A percentile compares a stretch with the other conserved stretches of the same genome.
Evolutionary conservation across 345 rosid genomes (phyloP).

Genomic region (Brassica juncea): DNA sequence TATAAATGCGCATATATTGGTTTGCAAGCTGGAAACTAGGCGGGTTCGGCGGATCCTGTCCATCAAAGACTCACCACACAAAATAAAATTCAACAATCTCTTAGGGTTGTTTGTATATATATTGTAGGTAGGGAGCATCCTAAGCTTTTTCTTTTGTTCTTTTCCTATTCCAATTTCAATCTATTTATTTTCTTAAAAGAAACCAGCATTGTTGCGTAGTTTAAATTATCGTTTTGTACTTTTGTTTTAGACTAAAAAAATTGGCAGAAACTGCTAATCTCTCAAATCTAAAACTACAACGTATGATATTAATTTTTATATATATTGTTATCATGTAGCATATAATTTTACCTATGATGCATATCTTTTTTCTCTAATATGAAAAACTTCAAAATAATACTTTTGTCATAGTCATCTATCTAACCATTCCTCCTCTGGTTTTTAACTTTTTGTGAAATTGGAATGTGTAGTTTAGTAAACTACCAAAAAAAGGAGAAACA

Average conservation of each 20-base stretch:
- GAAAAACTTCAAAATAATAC: not conserved
- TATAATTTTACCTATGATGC: not conserved
- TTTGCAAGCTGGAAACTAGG: slow-evolving; percentile 59
- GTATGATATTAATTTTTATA: not conserved
- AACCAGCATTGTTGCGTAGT: not conserved
- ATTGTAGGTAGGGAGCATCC: slow-evolving; percentile 38
- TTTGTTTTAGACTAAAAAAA: not conserved
- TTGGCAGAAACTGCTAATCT: not conserved
- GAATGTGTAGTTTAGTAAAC: not conserved
- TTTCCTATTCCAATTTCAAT: slow-evolving; percentile 22
- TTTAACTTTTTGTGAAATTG: not conserved
- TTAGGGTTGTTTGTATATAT: slow-evolving; percentile 44
- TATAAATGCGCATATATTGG: slow-evolving; percentile 26
- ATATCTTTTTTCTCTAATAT: not conserved
- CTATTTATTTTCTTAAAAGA: not conserved
- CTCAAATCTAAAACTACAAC: not conserved
- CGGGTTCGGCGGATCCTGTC: slow-evolving; percentile 85
- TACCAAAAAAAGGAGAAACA: slow-evolving; percentile 6
- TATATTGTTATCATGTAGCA: not conserved
- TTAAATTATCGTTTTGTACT: not conserved
- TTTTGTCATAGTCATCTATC: not conserved
- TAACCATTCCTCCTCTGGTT: not conserved
- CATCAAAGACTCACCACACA: slow-evolving; percentile 38
- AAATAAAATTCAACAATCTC: slow-evolving; percentile 19
- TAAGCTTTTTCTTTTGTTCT: slow-evolving; percentile 45